phyloP scores from a whole-genome alignment of 1,284 basidiomycete species.

The Tetrapyrgos nigripes region DNA sequence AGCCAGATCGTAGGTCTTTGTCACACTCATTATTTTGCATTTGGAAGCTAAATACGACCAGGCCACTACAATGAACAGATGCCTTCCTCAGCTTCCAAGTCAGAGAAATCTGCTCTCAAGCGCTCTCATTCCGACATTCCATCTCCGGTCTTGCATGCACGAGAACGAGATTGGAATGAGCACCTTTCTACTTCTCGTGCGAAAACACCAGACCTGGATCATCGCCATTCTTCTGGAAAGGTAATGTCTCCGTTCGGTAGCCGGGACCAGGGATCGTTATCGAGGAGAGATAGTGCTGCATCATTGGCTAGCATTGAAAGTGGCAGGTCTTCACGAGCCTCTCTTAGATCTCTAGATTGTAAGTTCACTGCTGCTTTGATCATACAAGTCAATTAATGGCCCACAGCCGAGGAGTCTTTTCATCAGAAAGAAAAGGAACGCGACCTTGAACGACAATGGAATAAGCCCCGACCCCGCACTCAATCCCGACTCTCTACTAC shows the following conservation, averaged over 20 bases:
- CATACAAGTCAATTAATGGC: not conserved
- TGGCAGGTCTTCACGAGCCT: constrained; percentile 48
- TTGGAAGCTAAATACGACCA: not conserved
- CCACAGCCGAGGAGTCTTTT: constrained; percentile 40
- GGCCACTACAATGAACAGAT: not conserved
- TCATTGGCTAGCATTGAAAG: constrained; percentile 46
- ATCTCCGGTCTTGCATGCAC: constrained; percentile 31
- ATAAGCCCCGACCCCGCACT: constrained; percentile 45
- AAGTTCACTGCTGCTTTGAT: constrained; percentile 24
- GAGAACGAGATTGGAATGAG: constrained; percentile 45
- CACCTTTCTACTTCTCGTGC: constrained; percentile 21
- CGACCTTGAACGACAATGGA: constrained; percentile 63
- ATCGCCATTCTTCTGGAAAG: constrained; percentile 27
- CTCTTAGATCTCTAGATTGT: constrained; percentile 55
- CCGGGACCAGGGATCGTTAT: constrained; percentile 7
- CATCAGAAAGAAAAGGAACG: constrained; percentile 47
- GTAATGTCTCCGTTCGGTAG: constrained; percentile 1
- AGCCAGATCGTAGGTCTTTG: not conserved
- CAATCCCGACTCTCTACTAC: constrained; percentile 17
- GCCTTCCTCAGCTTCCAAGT: not conserved
- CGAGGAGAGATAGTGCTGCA: constrained; percentile 38
- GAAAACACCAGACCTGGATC: constrained; percentile 38
- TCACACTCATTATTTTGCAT: too few relatives aligned
- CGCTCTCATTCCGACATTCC: not conserved
- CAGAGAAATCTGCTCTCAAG: not conserved